Evolutionary conservation across 2,329 filamentous ascomycete genomes (phyloP), one percentile per base, ranked within the genome.

Genomic region (Botrytis tulipae): DNA sequence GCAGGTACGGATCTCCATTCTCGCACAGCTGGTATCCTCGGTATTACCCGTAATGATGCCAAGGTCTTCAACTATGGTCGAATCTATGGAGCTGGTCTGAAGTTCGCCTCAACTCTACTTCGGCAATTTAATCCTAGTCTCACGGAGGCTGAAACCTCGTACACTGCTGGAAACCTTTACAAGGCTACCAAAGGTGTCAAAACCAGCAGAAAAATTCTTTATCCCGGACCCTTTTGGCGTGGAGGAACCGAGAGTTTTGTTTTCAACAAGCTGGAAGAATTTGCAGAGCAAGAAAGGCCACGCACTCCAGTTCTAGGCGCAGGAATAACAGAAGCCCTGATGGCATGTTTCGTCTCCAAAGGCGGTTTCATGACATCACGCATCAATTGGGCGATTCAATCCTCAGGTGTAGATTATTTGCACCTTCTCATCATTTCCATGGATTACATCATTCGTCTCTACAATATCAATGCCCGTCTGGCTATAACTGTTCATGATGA

Each of bases 351-450:
- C 80, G 91, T 99, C 78, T 93, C 88, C 82, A 96, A 93, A 80
- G 94, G 95, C 51, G 93, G 92, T 35, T 99, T 97, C 83, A 91
- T 99, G 84, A 98, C 96, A 1, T 97, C 93, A 29, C 91, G 97
- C 48, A 98, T 99, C 83, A 99, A 99, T 81, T 99, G 96, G 96
- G 96, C 96, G 4, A 98, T 99, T 78, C 96, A 99, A 80, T 98
- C 95, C 0, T 97, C 93, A 0, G 96, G 97, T 8, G 95, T 98
- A 6, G 97, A 99, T 82, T 99, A 99, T 82, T 88, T 99, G 2
- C 96, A 99, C 80, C 89, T 99, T 7, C 87, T 99, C 29, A 94
- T 99, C 76, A 89, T 98, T 4, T 87, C 90, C 22, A 99, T 99
- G 97, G 95, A 98, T 81, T 97, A 97, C 80, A 87, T 99, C 4